These are phyloP conservation scores for Fistulifera pelliculosa DNA, from an alignment of 108 stramenopile genomes.

Conservation along the genomic window DNA sequence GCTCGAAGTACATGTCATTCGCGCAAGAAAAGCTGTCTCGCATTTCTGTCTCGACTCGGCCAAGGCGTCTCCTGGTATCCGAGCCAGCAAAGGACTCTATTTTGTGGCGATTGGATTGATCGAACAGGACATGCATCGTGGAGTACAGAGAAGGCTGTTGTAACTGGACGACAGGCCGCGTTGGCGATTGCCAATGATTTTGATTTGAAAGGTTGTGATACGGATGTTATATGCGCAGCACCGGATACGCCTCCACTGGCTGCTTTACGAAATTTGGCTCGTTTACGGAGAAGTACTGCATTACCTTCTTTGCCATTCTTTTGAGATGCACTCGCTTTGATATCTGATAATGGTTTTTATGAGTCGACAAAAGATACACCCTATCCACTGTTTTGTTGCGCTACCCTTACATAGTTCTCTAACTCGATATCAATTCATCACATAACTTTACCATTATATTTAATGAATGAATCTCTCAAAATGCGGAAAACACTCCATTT, in stretches of 20 bases:
- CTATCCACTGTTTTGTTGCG: too few species aligned
- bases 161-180: constrained; percentile 74
- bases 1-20: constrained; percentile 23
- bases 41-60: constrained; percentile 67
- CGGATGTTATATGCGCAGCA: constrained; percentile 53
- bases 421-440: too few species aligned
- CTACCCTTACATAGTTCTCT: too few species aligned
- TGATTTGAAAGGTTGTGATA: constrained; percentile 16
- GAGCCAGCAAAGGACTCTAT: constrained; percentile 42
- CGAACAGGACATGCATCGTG: constrained; percentile 65
- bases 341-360: too few species aligned
- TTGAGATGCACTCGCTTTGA: too few species aligned
- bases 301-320: constrained; percentile 10
- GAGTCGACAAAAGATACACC: too few species aligned
- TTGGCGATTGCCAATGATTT: constrained; percentile 41
- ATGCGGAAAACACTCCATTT: too few species aligned
- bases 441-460: too few species aligned
- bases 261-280: constrained; percentile 39
- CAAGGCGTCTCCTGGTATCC: constrained; percentile 40
- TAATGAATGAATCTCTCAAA: too few species aligned
- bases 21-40: constrained; percentile 67
- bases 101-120: constrained; percentile 77
- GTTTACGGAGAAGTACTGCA: constrained; percentile 15
- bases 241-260: constrained; percentile 51
- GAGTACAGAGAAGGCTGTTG: constrained; percentile 77